Percentiles rank a stretch among this genome's conserved stretches.
phyloP scores from a whole-genome alignment of 208 protist species.

The Trypanosoma boissoni region DNA sequence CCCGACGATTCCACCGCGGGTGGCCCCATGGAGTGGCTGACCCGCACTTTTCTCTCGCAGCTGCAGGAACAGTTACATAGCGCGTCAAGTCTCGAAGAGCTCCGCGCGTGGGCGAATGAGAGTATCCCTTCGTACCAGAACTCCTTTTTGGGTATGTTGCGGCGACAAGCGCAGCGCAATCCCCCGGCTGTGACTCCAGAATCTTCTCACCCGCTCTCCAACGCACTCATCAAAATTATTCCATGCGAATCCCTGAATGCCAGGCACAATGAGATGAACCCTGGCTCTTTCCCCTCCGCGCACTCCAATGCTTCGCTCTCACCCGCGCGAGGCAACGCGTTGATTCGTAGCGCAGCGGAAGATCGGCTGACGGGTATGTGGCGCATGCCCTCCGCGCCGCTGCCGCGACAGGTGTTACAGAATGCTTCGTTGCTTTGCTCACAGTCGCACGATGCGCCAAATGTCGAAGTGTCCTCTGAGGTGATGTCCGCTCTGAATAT shows the following conservation, averaged over 20 bases:
- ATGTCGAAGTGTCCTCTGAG: background rate
- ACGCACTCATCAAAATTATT: too few species aligned
- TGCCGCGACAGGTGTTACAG: too few species aligned
- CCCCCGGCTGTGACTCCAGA: too few species aligned
- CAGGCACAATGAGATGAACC: too few species aligned
- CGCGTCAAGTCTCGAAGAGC: slow-evolving; percentile 18
- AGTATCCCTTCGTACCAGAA: background rate
- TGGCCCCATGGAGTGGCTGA: background rate
- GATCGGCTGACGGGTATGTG: background rate
- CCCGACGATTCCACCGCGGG: background rate
- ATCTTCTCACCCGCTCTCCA: too few species aligned
- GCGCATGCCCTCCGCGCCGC: too few species aligned
- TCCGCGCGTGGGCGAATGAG: slow-evolving; percentile 15
- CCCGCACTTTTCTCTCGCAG: slow-evolving; percentile 14
- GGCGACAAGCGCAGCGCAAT: background rate
- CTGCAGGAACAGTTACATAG: slow-evolving; percentile 8
- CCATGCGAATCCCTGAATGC: too few species aligned
- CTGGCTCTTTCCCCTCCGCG: too few species aligned
- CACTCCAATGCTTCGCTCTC: too few species aligned
- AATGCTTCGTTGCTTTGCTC: background rate
- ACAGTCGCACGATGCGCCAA: too few species aligned
- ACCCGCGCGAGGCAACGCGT: too few species aligned
- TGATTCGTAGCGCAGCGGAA: background rate
- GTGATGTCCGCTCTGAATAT: slow-evolving; percentile 6
- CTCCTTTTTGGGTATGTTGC: background rate